phyloP scores from a whole-genome alignment of 2,329 filamentous ascomycete species.

The Allantophomopsis cytisporea region DNA sequence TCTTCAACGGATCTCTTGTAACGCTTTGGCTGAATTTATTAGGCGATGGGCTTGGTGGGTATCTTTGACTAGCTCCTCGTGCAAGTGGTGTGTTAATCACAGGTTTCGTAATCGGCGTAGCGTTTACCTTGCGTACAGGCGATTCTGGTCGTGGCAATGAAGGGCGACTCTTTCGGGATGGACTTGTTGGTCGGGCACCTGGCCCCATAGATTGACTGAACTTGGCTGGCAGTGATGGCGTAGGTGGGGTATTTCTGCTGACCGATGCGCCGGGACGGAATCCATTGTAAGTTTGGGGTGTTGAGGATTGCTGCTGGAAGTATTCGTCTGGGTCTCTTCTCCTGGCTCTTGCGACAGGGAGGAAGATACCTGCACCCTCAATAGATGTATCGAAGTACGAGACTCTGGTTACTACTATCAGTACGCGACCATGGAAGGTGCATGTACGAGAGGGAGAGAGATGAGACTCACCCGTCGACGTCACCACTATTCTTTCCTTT shows the following conservation, averaged over 20 bases:
- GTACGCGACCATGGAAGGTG: conserved; percentile 11
- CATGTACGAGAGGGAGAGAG: conserved; percentile 4
- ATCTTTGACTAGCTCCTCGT: conserved; percentile 40
- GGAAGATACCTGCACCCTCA: conserved; percentile 81
- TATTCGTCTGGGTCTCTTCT: conserved; percentile 39
- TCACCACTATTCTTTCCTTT: conserved; percentile 93
- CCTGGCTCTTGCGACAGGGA: conserved; percentile 70
- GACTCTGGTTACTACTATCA: conserved; percentile 25
- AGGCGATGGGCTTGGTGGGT: conserved; percentile 45
- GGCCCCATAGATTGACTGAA: conserved; percentile 85
- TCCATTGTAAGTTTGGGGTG: conserved; percentile 54
- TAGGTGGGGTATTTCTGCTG: conserved; percentile 49
- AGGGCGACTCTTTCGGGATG: conserved; percentile 56
- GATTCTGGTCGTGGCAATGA: conserved; percentile 85
- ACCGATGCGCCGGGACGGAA: conserved; percentile 29
- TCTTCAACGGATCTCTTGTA: conserved; percentile 38
- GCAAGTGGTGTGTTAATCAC: conserved; percentile 41
- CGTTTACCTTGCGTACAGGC: conserved; percentile 46
- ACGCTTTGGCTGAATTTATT: conserved; percentile 51
- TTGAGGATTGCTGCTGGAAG: conserved; percentile 29
- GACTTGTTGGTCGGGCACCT: conserved; percentile 51
- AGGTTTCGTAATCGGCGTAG: conserved; percentile 42
- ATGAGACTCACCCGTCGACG: conserved; percentile 66
- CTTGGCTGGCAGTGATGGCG: conserved; percentile 48
- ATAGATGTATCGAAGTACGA: conserved; percentile 72